Evolutionary conservation across 1,284 basidiomycete genomes (phyloP).

Genomic region (Cryptococcus deneoformans): DNA sequence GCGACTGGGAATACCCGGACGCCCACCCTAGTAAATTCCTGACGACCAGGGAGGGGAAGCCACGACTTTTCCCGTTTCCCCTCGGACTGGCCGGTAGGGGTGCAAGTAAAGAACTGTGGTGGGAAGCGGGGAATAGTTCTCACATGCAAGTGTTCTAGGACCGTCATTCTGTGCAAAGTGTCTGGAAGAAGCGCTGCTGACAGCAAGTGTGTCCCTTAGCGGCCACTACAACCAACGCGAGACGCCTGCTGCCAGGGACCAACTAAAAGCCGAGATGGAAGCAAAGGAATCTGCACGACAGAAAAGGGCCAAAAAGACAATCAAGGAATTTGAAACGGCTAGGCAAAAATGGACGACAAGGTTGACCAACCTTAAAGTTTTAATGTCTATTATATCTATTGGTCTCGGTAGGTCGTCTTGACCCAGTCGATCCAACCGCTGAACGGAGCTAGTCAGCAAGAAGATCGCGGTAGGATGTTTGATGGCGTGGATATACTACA

Average conservation of each 20-base stretch:
- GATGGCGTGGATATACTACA: slow-evolving; percentile 30
- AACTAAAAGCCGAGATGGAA: slow-evolving; percentile 22
- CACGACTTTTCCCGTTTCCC: slow-evolving; percentile 37
- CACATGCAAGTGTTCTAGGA: slow-evolving; percentile 30
- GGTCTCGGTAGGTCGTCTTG: slow-evolving; percentile 25
- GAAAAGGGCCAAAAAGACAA: slow-evolving; percentile 24
- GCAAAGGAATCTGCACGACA: slow-evolving; percentile 19
- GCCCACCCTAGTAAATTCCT: slow-evolving; percentile 35
- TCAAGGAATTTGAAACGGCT: slow-evolving; percentile 16
- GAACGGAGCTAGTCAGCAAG: slow-evolving; percentile 17
- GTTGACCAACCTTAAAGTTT: slow-evolving; percentile 28
- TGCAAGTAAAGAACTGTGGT: slow-evolving; percentile 32
- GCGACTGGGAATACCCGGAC: slow-evolving; percentile 26
- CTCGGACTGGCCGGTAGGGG: slow-evolving; percentile 35
- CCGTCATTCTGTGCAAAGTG: no score
- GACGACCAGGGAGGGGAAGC: slow-evolving; percentile 36
- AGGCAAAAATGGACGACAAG: slow-evolving; percentile 30
- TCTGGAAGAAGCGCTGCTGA: slow-evolving; percentile 1
- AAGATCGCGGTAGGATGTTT: slow-evolving; percentile 27
- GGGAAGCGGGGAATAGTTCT: slow-evolving; percentile 38
- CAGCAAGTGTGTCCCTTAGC: slow-evolving; percentile 5
- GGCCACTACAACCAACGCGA: slow-evolving; percentile 38
- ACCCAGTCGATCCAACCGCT: no score
- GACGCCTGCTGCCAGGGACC: slow-evolving; percentile 21
- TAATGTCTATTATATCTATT: slow-evolving; percentile 28